phyloP scores from a whole-genome alignment of 2,329 filamentous ascomycete species.

The Neonectria hederae region DNA sequence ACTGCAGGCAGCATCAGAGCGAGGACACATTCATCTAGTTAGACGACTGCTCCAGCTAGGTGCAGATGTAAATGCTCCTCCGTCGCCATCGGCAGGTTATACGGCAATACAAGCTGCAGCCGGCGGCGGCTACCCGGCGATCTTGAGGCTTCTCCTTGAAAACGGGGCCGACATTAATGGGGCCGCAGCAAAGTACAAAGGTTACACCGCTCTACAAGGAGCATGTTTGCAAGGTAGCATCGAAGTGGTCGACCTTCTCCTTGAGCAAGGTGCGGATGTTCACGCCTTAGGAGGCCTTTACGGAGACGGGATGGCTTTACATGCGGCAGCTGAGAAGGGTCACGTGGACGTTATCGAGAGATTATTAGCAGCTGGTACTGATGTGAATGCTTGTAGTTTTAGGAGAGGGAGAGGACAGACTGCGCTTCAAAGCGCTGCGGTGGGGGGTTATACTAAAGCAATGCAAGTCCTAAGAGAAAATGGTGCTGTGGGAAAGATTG shows the following conservation, averaged over 20 bases:
- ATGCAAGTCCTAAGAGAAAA: not conserved
- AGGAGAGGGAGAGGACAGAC: conserved; percentile 4
- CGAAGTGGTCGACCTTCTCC: not conserved
- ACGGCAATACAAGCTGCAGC: not conserved
- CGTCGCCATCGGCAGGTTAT: not conserved
- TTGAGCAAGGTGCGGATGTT: not conserved
- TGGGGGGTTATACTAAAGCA: not conserved
- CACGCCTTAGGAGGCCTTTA: not conserved
- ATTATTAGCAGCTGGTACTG: not conserved
- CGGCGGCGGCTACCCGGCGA: not conserved
- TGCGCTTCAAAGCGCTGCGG: not conserved
- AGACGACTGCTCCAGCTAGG: not conserved
- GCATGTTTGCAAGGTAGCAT: not conserved
- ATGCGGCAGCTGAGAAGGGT: not conserved
- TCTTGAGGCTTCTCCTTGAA: not conserved
- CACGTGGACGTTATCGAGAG: not conserved
- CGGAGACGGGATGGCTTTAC: not conserved
- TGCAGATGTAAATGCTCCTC: conserved; percentile 2
- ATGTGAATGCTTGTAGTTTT: conserved; percentile 1
- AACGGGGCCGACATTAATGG: not conserved
- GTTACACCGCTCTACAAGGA: not conserved
- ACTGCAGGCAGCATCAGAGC: not conserved
- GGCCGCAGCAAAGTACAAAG: not conserved
- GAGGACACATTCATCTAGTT: not conserved
- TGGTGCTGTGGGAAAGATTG: not conserved